phyloP scores from a whole-genome alignment of 345 rosid genomes.

The Excoecaria agallocha region DNA sequence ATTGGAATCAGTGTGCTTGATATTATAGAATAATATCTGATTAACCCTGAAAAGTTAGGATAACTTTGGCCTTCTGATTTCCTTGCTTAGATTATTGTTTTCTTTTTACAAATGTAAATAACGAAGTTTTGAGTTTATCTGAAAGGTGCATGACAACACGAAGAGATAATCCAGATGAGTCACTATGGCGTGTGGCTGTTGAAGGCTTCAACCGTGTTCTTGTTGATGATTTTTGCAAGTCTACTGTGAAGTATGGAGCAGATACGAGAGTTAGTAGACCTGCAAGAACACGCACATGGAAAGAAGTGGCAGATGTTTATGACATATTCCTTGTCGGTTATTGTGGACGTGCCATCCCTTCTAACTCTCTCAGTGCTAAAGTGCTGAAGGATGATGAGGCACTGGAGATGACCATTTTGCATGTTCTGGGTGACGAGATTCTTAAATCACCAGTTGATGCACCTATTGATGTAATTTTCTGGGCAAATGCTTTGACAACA shows the following conservation, averaged over 20 bases:
- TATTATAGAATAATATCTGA: not conserved
- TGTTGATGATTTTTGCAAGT: conserved; percentile 55
- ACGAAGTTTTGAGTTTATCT: conserved; percentile 18
- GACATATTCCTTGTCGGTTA: conserved; percentile 91
- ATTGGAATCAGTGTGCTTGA: not conserved
- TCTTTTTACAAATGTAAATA: conserved; percentile 6
- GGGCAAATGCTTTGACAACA: not conserved
- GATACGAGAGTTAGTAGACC: conserved; percentile 58
- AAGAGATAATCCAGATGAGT: conserved; percentile 92
- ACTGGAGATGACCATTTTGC: conserved; percentile 76
- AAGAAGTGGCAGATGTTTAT: conserved; percentile 91
- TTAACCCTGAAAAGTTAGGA: conserved; percentile 3
- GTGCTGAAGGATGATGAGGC: conserved; percentile 66
- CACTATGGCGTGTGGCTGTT: conserved; percentile 87
- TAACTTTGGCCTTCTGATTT: not conserved
- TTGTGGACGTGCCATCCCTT: conserved; percentile 92
- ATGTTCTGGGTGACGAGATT: conserved; percentile 72
- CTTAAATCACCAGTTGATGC: conserved; percentile 77
- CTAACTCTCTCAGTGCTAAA: conserved; percentile 59
- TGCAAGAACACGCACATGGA: conserved; percentile 78
- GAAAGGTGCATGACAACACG: conserved; percentile 88
- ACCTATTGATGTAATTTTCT: conserved; percentile 61
- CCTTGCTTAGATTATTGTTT: conserved; percentile 8
- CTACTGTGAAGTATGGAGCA: conserved; percentile 33
- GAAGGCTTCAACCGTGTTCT: conserved; percentile 85